A percentile compares a stretch with the other conserved stretches of the same genome.
Conservation (phyloP, 1,284 basidiomycete genomes). For the Boletus holoroseus region DNA sequence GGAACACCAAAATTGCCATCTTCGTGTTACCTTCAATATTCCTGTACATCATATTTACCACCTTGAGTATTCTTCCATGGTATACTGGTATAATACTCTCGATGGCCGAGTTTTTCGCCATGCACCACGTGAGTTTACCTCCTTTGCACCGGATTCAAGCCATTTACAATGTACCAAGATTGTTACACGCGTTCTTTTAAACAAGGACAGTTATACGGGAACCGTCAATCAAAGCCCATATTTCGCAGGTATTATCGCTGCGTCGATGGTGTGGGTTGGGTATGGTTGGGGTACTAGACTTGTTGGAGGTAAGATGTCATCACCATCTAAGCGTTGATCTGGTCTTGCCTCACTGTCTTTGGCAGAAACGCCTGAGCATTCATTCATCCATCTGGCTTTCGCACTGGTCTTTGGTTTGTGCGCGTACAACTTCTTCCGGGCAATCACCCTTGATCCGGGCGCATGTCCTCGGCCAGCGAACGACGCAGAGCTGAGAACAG, state of each 20-base stretch:
- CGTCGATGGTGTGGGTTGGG: conserved; percentile 81
- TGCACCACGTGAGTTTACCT: conserved; percentile 75
- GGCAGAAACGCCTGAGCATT: conserved; percentile 68
- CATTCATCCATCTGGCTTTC: conserved; percentile 73
- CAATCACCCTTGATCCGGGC: conserved; percentile 88
- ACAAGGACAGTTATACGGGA: conserved; percentile 71
- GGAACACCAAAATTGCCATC: conserved; percentile 78
- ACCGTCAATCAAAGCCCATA: conserved; percentile 80
- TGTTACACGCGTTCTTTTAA: conserved; percentile 77
- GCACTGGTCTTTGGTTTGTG: conserved; percentile 69
- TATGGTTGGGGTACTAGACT: conserved; percentile 79
- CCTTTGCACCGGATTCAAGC: not conserved
- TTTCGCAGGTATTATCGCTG: conserved; percentile 86
- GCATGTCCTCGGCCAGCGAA: conserved; percentile 74
- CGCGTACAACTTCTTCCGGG: conserved; percentile 84
- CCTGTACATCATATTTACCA: conserved; percentile 79
- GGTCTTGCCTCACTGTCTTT: conserved; percentile 1
- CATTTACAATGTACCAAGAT: conserved; percentile 42
- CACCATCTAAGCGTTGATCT: not conserved
- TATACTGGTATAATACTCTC: conserved; percentile 83
- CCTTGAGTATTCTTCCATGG: conserved; percentile 79
- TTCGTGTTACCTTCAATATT: conserved; percentile 76
- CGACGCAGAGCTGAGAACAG: conserved; percentile 79
- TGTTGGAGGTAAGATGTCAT: conserved; percentile 47
- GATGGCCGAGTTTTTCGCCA: conserved; percentile 80